Conservation (phyloP, 345 rosid species). For the Conringia planisiliqua region DNA sequence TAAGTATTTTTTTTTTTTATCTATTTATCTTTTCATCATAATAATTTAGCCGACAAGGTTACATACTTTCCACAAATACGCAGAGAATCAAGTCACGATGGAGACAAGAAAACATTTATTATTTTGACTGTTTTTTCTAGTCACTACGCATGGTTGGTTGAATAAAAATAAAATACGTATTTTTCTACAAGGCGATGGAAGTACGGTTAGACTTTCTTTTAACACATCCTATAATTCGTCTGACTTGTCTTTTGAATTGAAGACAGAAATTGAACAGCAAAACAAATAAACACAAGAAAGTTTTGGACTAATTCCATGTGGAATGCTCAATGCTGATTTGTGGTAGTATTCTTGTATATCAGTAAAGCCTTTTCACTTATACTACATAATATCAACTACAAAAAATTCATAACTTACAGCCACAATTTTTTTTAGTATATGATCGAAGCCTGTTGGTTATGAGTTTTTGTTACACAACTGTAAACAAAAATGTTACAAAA, state of each 20-base stretch:
- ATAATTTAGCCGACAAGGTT: slow-evolving; percentile 15
- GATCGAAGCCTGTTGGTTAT: no score
- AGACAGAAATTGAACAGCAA: not conserved
- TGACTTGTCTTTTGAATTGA: no score
- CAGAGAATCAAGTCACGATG: slow-evolving; percentile 7
- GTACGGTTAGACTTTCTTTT: not conserved
- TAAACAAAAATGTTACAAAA: no score
- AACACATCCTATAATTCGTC: no score
- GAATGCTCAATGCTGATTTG: not conserved
- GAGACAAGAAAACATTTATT: slow-evolving; percentile 25
- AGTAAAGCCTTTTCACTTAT: no score
- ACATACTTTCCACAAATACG: slow-evolving; percentile 29
- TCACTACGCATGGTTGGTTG: slow-evolving; percentile 3
- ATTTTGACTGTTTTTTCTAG: not conserved
- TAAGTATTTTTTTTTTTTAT: not conserved
- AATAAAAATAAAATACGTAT: not conserved
- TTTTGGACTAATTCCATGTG: not conserved
- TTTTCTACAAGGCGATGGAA: not conserved
- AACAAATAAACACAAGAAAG: not conserved
- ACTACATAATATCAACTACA: no score
- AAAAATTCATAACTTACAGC: no score
- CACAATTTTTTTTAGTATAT: no score
- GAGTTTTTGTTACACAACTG: no score
- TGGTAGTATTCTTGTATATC: no score
- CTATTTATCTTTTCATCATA: not conserved